Conservation (phyloP, 306 rosid genomes). For the Quercus mongolica region DNA sequence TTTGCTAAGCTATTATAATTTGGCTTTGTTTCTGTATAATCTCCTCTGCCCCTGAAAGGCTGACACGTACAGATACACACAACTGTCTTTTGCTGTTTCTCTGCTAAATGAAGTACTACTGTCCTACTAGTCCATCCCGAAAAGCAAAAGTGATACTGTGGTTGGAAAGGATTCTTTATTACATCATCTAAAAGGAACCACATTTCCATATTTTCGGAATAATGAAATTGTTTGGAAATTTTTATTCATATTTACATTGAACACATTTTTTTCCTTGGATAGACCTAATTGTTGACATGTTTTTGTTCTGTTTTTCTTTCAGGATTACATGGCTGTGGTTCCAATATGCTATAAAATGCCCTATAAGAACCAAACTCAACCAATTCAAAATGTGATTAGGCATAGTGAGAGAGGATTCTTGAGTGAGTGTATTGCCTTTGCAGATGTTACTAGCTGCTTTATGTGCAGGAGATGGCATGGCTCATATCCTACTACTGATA, state of each 20-base stretch:
- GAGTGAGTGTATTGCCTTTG: neutral
- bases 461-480: constrained; percentile 8
- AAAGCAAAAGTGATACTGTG: too few species aligned
- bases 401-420: constrained; percentile 23
- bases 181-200: neutral
- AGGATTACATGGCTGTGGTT: constrained; percentile 61
- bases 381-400: constrained; percentile 7
- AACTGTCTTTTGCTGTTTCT: too few species aligned
- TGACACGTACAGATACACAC: too few species aligned
- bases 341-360: constrained; percentile 40
- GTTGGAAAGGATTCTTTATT: too few species aligned
- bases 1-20: too few species aligned
- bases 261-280: neutral
- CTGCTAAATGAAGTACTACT: too few species aligned
- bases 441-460: constrained; percentile 2
- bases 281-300: neutral
- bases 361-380: constrained; percentile 32
- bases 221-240: neutral
- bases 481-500: neutral
- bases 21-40: too few species aligned
- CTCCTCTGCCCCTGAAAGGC: too few species aligned
- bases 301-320: constrained; percentile 3
- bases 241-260: neutral
- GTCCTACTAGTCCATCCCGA: too few species aligned
- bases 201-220: neutral